phyloP scores from a whole-genome alignment of 2,329 filamentous ascomycete species.

The Xylogone sp. region DNA sequence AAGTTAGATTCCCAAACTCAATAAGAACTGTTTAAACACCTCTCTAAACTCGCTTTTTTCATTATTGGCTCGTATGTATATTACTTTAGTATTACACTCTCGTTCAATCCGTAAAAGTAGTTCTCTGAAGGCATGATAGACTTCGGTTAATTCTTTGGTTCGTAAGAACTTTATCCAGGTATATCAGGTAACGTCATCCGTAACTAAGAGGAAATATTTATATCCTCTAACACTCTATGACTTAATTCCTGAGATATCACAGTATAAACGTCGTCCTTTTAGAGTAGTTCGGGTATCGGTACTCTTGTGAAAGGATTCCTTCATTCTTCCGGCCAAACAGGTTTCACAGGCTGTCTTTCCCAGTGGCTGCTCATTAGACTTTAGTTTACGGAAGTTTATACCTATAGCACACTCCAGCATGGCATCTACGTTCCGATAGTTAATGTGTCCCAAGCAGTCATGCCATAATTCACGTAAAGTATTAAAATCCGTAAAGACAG shows the following conservation, averaged over 20 bases:
- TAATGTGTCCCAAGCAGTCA: neutral
- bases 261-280: neutral
- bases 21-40: neutral
- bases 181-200: neutral
- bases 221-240: neutral
- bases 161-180: neutral
- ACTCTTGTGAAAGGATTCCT: neutral
- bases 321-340: neutral
- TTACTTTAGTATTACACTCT: neutral
- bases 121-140: neutral
- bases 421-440: neutral
- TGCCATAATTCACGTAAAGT: neutral
- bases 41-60: neutral
- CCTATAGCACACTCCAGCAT: neutral
- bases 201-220: neutral
- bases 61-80: neutral
- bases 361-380: neutral
- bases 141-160: neutral
- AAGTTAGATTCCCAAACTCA: neutral
- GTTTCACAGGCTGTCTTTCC: neutral
- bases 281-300: neutral
- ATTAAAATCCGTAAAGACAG: neutral
- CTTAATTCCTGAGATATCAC: neutral
- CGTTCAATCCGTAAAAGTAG: neutral
- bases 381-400: neutral